Evolutionary conservation across 2,329 filamentous ascomycete genomes (phyloP).

Genomic region (Colletotrichum tanaceti): DNA sequence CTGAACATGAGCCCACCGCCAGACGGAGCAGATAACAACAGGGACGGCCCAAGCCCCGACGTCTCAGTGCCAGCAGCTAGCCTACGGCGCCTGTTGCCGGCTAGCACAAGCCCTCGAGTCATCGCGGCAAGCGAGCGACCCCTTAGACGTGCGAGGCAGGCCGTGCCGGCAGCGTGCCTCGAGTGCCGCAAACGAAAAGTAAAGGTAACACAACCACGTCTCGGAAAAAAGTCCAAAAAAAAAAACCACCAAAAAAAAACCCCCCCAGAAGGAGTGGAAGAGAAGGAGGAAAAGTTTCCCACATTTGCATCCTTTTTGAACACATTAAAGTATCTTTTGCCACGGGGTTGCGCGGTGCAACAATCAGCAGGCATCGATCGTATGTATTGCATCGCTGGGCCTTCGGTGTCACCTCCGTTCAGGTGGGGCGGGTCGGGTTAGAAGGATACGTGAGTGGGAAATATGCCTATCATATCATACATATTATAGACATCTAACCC

Average conservation of each 20-base stretch:
- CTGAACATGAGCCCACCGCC: not conserved
- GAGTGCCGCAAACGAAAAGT: conserved; percentile 33
- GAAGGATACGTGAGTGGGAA: not conserved
- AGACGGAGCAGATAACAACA: not conserved
- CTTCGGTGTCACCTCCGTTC: conserved; percentile 16
- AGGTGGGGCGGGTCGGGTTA: conserved; percentile 20
- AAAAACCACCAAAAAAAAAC: no score
- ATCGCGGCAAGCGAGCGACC: conserved; percentile 1
- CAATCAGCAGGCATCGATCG: not conserved
- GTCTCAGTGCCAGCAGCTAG: not conserved
- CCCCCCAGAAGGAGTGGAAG: no score
- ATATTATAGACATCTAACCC: conserved; percentile 10
- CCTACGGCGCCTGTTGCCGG: conserved; percentile 18
- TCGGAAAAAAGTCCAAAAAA: no score
- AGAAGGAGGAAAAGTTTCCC: not conserved
- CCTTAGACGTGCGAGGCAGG: conserved; percentile 14
- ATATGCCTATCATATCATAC: conserved; percentile 15
- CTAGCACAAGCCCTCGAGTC: not conserved
- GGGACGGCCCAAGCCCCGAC: not conserved
- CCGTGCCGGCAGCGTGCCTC: conserved; percentile 28
- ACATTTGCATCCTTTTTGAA: not conserved
- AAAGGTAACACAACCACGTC: conserved; percentile 25
- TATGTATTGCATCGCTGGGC: no score
- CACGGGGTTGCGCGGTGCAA: not conserved
- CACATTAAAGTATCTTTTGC: no score